These are phyloP conservation scores for Chaetomium fimeti DNA, from an alignment of 495 filamentous ascomycete genomes.

Conservation along the genomic window DNA sequence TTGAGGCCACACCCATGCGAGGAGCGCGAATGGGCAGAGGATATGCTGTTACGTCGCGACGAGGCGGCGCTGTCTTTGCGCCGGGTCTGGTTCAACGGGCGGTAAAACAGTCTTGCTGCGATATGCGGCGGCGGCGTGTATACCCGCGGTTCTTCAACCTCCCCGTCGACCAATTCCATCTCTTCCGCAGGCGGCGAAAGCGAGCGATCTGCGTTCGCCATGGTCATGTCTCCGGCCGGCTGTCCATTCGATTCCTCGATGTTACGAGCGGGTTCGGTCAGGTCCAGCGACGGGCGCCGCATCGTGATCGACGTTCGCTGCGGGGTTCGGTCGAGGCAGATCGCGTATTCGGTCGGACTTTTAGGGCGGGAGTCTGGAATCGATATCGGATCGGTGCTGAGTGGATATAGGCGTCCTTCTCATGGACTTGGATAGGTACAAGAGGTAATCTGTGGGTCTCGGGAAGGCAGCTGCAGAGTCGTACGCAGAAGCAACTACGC, in stretches of 20 bases:
- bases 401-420: slow-evolving; percentile 11
- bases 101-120: slow-evolving; percentile 76
- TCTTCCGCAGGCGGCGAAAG: slow-evolving; percentile 41
- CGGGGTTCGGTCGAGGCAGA: background rate
- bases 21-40: slow-evolving; percentile 72
- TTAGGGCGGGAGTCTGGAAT: slow-evolving; percentile 12
- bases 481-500: background rate
- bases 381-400: slow-evolving; percentile 11
- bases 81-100: slow-evolving; percentile 60
- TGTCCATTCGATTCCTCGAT: slow-evolving; percentile 46
- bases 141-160: slow-evolving; percentile 39
- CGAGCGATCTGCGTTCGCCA: slow-evolving; percentile 37
- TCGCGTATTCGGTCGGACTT: background rate
- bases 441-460: background rate
- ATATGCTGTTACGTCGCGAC: slow-evolving; percentile 84
- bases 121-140: slow-evolving; percentile 76
- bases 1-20: slow-evolving; percentile 60
- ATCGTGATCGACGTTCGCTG: slow-evolving; percentile 30
- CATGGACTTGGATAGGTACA: slow-evolving; percentile 17
- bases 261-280: slow-evolving; percentile 47
- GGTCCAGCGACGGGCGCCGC: slow-evolving; percentile 45
- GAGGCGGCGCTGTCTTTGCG: slow-evolving; percentile 83
- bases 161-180: slow-evolving; percentile 29
- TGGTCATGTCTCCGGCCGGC: slow-evolving; percentile 36
- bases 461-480: background rate